Conservation (phyloP, 2,329 filamentous ascomycete genomes). For the Stachybotrys chartarum region DNA sequence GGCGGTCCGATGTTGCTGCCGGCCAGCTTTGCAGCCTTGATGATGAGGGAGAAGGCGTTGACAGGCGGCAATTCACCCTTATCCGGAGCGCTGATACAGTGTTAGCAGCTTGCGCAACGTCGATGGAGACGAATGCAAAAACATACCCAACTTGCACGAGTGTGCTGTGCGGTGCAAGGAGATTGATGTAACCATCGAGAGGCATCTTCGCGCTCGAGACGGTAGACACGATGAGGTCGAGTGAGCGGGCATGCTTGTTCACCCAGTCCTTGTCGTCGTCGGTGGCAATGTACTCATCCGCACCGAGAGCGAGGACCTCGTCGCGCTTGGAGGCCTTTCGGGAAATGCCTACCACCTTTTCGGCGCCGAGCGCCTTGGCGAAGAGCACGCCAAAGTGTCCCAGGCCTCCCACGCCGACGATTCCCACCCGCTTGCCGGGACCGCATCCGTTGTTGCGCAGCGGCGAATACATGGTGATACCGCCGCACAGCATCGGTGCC, state of each 20-base stretch:
- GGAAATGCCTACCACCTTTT: constrained; percentile 49
- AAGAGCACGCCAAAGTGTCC: constrained; percentile 60
- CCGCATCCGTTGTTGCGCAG: constrained; percentile 53
- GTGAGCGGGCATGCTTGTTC: constrained; percentile 35
- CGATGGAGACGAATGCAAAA: background rate
- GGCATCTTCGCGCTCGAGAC: constrained; percentile 47
- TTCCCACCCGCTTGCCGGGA: constrained; percentile 56
- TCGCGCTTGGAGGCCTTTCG: constrained; percentile 39
- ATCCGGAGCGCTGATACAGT: background rate
- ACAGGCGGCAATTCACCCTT: constrained; percentile 1
- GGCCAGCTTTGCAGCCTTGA: constrained; percentile 25
- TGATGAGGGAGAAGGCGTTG: constrained; percentile 5
- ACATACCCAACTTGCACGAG: constrained; percentile 53
- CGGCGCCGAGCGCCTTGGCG: constrained; percentile 57
- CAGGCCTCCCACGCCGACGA: constrained; percentile 57
- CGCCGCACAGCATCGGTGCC: constrained; percentile 62
- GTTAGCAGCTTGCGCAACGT: background rate
- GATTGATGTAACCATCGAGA: constrained; percentile 47
- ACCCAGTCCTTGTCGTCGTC: constrained; percentile 42
- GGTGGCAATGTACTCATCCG: constrained; percentile 33
- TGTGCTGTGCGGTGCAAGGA: constrained; percentile 49
- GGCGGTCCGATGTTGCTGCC: constrained; percentile 42
- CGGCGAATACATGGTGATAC: constrained; percentile 57
- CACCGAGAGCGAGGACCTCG: constrained; percentile 47
- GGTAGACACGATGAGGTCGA: constrained; percentile 51